These are phyloP conservation scores for Myochromella boudieri DNA, from an alignment of 768 basidiomycete species.

Conservation along the genomic window DNA sequence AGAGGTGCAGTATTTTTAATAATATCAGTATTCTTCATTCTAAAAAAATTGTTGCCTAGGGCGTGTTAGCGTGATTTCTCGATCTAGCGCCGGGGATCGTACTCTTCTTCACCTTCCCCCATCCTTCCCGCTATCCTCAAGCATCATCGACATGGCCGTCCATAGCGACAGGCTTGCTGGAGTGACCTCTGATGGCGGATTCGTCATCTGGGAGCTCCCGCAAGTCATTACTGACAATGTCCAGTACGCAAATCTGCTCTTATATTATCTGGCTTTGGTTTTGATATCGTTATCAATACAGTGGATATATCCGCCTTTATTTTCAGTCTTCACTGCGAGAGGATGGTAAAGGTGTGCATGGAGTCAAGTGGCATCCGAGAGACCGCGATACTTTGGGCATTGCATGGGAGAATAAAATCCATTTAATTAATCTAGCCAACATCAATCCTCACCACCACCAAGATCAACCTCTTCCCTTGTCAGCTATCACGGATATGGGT, in stretches of 20 bases:
- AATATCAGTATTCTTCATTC: neutral
- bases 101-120: slow-evolving; percentile 76
- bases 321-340: slow-evolving; percentile 66
- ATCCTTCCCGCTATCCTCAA: slow-evolving; percentile 58
- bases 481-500: slow-evolving; percentile 67
- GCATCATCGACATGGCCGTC: slow-evolving; percentile 85
- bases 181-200: slow-evolving; percentile 85
- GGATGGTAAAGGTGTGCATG: slow-evolving; percentile 60
- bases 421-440: slow-evolving; percentile 71
- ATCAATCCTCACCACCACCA: slow-evolving; percentile 49
- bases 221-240: slow-evolving; percentile 84
- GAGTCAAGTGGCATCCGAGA: slow-evolving; percentile 89
- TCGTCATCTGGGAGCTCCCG: slow-evolving; percentile 87
- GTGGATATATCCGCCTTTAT: slow-evolving; percentile 68
- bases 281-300: slow-evolving; percentile 26
- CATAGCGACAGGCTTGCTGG: slow-evolving; percentile 81
- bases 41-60: slow-evolving; percentile 42
- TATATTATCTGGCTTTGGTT: slow-evolving; percentile 2
- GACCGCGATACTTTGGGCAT: slow-evolving; percentile 78
- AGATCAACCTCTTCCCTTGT: slow-evolving; percentile 67
- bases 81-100: slow-evolving; percentile 85
- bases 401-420: slow-evolving; percentile 76
- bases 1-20: slow-evolving; percentile 46
- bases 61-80: slow-evolving; percentile 85
- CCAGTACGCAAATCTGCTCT: slow-evolving; percentile 55